phyloP scores from a whole-genome alignment of 2,329 filamentous ascomycete genomes.

The Aspergillus persii region DNA sequence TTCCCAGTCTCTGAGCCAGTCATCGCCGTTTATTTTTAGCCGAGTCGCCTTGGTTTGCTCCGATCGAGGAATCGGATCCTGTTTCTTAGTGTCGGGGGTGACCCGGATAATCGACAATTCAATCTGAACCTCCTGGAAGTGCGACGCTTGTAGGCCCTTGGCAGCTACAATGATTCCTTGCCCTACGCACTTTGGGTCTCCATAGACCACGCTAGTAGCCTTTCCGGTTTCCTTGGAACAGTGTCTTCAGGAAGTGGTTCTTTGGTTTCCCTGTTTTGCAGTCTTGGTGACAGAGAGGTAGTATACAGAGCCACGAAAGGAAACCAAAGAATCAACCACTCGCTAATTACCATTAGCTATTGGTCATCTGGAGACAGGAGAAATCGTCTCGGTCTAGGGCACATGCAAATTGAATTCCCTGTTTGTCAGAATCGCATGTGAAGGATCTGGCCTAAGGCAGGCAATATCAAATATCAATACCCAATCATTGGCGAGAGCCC shows the following conservation, averaged over 20 bases:
- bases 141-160: neutral
- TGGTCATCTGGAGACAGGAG: no score
- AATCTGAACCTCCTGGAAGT: constrained; percentile 3
- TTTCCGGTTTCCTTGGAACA: neutral
- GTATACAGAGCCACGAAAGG: no score
- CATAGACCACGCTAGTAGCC: neutral
- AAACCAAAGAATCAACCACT: no score
- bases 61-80: constrained; percentile 5
- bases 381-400: no score
- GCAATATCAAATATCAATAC: no score
- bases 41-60: constrained; percentile 2
- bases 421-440: no score
- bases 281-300: neutral
- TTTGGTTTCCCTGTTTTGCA: neutral
- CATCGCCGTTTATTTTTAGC: constrained; percentile 16
- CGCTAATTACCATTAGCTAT: no score
- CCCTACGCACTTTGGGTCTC: neutral
- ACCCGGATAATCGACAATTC: constrained; percentile 6
- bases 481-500: neutral
- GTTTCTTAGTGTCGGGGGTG: constrained; percentile 5
- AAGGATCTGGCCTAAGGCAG: no score
- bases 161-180: neutral
- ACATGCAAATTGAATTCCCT: no score
- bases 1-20: neutral
- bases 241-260: neutral